Evolutionary conservation across 1,284 basidiomycete species (phyloP).

Genomic region (Cryptococcus floricola): DNA sequence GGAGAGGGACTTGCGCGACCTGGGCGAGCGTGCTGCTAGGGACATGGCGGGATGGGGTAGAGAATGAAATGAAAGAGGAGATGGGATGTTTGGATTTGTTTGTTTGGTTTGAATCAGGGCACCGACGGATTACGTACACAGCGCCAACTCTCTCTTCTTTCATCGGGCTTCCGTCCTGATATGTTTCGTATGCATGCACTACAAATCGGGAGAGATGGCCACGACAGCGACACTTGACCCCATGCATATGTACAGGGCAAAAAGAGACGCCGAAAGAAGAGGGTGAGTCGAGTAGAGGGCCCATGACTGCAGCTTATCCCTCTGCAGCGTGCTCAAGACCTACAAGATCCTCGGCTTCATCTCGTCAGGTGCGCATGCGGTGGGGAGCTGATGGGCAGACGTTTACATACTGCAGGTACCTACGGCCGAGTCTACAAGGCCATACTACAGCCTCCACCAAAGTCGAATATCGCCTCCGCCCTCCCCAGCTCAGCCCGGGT

Average conservation of each 20-base stretch:
- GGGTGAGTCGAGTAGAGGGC: constrained; percentile 28
- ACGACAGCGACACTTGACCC: constrained; percentile 24
- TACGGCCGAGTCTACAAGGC: constrained; percentile 99
- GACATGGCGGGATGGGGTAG: constrained; percentile 12
- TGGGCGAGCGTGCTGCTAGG: constrained; percentile 16
- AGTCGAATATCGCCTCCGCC: constrained; percentile 11
- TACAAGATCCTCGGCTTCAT: constrained; percentile 96
- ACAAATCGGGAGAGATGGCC: constrained; percentile 2
- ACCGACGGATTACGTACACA: not conserved
- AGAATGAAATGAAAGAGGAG: not conserved
- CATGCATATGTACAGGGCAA: constrained; percentile 79
- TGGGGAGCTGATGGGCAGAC: too few species aligned
- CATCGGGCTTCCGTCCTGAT: not conserved
- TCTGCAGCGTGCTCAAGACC: constrained; percentile 62
- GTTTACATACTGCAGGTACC: constrained; percentile 58
- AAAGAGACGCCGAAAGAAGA: constrained; percentile 64
- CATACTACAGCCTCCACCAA: constrained; percentile 50
- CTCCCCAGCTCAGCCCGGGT: constrained; percentile 28
- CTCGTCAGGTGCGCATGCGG: constrained; percentile 58
- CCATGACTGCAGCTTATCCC: not conserved
- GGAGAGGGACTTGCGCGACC: constrained; percentile 26
- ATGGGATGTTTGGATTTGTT: constrained; percentile 10
- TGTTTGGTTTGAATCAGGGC: constrained; percentile 5
- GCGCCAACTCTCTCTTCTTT: not conserved
- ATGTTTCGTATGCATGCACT: not conserved